Evolutionary conservation across 1,139 yeast species (phyloP), one percentile per base, ranked within the genome.

Genomic region (Kurtzmaniella natalensis): DNA sequence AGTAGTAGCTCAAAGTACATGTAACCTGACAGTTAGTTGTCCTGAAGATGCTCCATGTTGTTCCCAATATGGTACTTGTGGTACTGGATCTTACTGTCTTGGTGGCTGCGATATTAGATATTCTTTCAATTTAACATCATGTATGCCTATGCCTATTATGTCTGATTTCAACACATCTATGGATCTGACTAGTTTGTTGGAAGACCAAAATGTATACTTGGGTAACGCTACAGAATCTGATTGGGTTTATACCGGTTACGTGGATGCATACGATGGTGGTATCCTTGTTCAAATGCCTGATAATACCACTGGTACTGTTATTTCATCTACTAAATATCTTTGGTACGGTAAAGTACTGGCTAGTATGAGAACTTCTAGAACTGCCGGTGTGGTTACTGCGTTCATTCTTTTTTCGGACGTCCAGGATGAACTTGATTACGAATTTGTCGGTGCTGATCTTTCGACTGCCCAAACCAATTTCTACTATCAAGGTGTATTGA

Each of bases 401-500:
- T 78, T 81, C 49, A 86, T 88, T 55, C 60, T 86, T 40, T 84
- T 78, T 63, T 84, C 95, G 2, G 87, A 85, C 49, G 87, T 84
- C 28, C 80, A 82, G 60, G 96, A 88, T 64, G 96, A 89, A 70
- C 74, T 88, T 49, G 96, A 88, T 73, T 81, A 64, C 51, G 96
- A 88, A 64, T 81, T 78, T 48, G 80, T 87, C 38, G 97, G 97
- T 41, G 72, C 73, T 47, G 75, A 83, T 51, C 63, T 83, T 48
- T 68, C 69, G 13, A 56, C 62, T 24, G 84, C 79, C 1, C 92
- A 88, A 64, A 66, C 88, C 18, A 88, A 88, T 62, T 88, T 57
- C 67, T 88, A 84, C 61, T 77, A 76, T 55, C 78, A 82, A 53
- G 96, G 94, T 55, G 58, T 64, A 20, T 66, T 81, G 50, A 74